These are phyloP conservation scores for Vachellia pachyceras DNA, from an alignment of 306 rosid genomes.

Conservation along the genomic window DNA sequence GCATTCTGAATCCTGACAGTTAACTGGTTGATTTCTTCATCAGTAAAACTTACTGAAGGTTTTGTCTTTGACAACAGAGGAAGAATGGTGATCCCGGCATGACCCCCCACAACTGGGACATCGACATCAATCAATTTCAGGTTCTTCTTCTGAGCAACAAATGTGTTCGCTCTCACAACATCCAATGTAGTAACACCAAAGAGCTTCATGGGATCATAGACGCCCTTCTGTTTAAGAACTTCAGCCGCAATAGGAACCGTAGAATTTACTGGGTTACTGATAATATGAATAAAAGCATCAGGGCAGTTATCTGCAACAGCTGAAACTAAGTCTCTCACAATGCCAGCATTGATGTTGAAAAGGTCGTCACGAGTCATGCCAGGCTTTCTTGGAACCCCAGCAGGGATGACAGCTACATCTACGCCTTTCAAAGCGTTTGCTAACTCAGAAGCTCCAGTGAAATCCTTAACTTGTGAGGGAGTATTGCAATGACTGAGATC, in stretches of 20 bases:
- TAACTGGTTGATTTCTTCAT: slow-evolving; percentile 74
- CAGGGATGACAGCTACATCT: slow-evolving; percentile 90
- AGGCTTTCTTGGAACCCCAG: slow-evolving; percentile 97
- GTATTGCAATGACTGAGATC: slow-evolving; percentile 98
- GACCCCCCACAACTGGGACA: slow-evolving; percentile 95
- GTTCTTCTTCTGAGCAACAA: slow-evolving; percentile 91
- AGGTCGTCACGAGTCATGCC: slow-evolving; percentile 99
- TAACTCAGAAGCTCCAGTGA: slow-evolving; percentile 84
- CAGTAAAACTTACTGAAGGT: slow-evolving; percentile 73
- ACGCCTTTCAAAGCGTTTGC: slow-evolving; percentile 70
- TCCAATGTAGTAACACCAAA: slow-evolving; percentile 95
- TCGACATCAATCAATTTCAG: slow-evolving; percentile 94
- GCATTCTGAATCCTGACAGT: slow-evolving; percentile 93
- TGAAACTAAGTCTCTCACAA: slow-evolving; percentile 77
- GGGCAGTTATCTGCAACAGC: slow-evolving; percentile 98
- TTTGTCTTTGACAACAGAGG: slow-evolving; percentile 87
- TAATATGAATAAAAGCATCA: slow-evolving; percentile 82
- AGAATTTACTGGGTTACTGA: slow-evolving; percentile 97
- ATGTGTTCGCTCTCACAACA: slow-evolving; percentile 98
- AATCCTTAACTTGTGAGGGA: slow-evolving; percentile 82
- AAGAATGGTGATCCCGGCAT: slow-evolving; percentile 94
- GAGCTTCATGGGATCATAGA: slow-evolving; percentile 90
- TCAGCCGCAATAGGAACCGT: slow-evolving; percentile 96
- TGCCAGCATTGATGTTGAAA: slow-evolving; percentile 94
- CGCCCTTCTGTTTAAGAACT: slow-evolving; percentile 84